Evolutionary conservation across 2,329 filamentous ascomycete genomes (phyloP), one percentile per base, ranked within the genome.

Genomic region (Macrophomina pseudophaseolina): DNA sequence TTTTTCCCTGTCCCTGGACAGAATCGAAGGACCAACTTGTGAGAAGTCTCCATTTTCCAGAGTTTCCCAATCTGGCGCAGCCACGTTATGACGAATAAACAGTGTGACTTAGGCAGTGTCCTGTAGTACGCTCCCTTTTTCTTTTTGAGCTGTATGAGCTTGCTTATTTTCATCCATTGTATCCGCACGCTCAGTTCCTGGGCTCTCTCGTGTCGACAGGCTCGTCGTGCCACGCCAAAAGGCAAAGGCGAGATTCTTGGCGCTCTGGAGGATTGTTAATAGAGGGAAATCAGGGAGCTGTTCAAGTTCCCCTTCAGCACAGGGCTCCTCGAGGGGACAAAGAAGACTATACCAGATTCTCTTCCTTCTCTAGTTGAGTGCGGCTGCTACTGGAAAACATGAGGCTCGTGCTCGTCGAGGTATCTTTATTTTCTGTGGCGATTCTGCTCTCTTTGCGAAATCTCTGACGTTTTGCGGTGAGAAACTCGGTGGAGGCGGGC

Each of bases 311-410:
- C 2, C 12, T 3, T 35, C 23, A 35, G 23, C 16, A 28, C 5
- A 46, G 7, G 32, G 18, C 16, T 6, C 14, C 6, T 11, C 23
- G 23, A 32, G 5, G 35, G 6, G 7, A 38, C 32, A 49, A 62
- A 38, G 58, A 28, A 7, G 9, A 3, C 18, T 8, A 1, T 62
- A 62, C 58, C 44, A 62, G 12, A 23, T 6, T 49, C 30, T 38
- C 30, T n/a, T 62, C 42, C 32, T 38, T 35, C 23, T 62, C 58
- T 32, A 62, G n/a, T 2, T 38, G 30, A 48, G 42, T 49, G 18
- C 44, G 58, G 18, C 58, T 62, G 58, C 44, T 62, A 16, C 58
- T 62, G 11, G 58, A 62, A 12, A 62, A 62, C 58, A 62, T 62
- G 49, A 14, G n/a, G 49, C 4, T 23, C 14, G 40, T 1, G 28